phyloP scores from a whole-genome alignment of 345 rosid genomes.

The Aethionema arabicum region DNA sequence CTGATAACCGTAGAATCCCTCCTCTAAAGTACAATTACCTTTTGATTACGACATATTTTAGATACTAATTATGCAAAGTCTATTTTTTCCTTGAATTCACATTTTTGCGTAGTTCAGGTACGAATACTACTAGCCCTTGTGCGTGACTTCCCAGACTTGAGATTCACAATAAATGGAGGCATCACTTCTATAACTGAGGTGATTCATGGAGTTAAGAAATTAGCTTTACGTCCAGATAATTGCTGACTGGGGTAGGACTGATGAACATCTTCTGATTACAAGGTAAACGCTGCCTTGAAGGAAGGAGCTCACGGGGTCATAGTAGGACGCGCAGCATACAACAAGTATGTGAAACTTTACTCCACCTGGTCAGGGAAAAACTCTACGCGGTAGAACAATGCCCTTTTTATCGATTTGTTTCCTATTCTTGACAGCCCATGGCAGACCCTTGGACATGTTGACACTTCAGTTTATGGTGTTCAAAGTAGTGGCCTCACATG shows the following conservation, averaged over 20 bases:
- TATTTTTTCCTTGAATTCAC: conserved; percentile 11
- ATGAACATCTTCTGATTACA: conserved; percentile 28
- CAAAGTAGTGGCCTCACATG: conserved; percentile 73
- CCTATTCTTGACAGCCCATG: conserved; percentile 64
- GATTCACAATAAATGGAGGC: conserved; percentile 94
- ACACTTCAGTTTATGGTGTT: conserved; percentile 66
- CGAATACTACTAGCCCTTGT: conserved; percentile 86
- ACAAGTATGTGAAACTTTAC: conserved; percentile 57
- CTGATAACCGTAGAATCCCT: conserved; percentile 92
- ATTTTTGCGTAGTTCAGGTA: conserved; percentile 53
- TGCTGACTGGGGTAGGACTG: conserved; percentile 18
- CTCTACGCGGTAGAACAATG: not conserved
- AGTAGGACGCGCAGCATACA: conserved; percentile 97
- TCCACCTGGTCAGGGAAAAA: conserved; percentile 4
- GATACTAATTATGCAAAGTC: not conserved
- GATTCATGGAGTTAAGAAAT: conserved; percentile 26
- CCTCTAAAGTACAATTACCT: conserved; percentile 71
- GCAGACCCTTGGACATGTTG: conserved; percentile 79
- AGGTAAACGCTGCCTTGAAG: conserved; percentile 76
- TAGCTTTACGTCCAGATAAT: not conserved
- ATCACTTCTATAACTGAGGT: conserved; percentile 80
- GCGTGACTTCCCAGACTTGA: conserved; percentile 93
- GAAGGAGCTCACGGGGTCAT: conserved; percentile 96
- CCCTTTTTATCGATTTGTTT: not conserved
- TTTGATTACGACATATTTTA: conserved; percentile 4